Conservation (phyloP, 108 stramenopile species). For the Fragilaria crotonensis region DNA sequence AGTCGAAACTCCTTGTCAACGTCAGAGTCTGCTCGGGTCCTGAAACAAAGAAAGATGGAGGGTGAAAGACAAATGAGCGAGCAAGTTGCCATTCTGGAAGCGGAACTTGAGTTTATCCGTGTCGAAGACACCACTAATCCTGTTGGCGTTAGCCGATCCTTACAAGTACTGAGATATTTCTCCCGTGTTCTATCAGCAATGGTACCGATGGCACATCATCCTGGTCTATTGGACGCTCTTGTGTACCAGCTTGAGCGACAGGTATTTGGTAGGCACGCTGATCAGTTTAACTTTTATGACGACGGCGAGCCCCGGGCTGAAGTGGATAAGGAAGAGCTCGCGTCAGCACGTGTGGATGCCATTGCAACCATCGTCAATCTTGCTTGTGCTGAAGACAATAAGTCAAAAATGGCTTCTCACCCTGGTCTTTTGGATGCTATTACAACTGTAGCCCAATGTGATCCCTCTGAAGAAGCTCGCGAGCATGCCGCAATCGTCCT, state of each 20-base stretch:
- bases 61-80: neutral
- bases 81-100: neutral
- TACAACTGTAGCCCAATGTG: conserved; percentile 31
- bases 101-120: conserved; percentile 3
- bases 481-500: conserved; percentile 43
- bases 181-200: conserved; percentile 46
- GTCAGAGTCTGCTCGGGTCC: neutral
- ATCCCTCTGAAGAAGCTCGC: conserved; percentile 39
- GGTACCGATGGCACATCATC: conserved; percentile 43
- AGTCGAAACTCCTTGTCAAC: neutral
- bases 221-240: conserved; percentile 31
- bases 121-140: conserved; percentile 16
- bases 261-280: conserved; percentile 6
- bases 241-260: conserved; percentile 25
- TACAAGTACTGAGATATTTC: conserved; percentile 38
- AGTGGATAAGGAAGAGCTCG: conserved; percentile 33
- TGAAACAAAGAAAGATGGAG: neutral
- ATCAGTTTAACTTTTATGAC: conserved; percentile 10
- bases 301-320: conserved; percentile 32
- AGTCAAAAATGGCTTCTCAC: conserved; percentile 26
- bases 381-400: conserved; percentile 47
- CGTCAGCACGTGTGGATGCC: conserved; percentile 34
- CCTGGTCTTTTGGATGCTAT: conserved; percentile 39
- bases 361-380: conserved; percentile 38
- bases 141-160: conserved; percentile 21